Conservation (phyloP, 495 filamentous ascomycete genomes). For the Penicillium riverlandense region DNA sequence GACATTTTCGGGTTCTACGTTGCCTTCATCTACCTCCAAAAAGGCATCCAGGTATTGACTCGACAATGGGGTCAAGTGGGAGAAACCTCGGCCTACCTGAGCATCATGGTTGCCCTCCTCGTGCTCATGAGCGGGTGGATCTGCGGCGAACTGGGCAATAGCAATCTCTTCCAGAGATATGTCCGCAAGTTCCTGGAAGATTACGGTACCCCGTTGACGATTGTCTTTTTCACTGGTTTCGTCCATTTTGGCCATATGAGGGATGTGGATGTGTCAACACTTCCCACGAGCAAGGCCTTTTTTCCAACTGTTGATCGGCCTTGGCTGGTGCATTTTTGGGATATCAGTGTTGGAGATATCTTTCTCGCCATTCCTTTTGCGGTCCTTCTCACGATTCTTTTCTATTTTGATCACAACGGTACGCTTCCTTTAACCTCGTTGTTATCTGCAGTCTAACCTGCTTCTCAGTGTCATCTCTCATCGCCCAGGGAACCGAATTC, state of each 20-base stretch:
- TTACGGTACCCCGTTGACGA: constrained; percentile 75
- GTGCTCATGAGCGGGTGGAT: constrained; percentile 66
- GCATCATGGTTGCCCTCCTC: constrained; percentile 63
- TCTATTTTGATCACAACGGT: constrained; percentile 93
- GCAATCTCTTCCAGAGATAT: constrained; percentile 61
- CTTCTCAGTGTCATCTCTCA: constrained; percentile 67
- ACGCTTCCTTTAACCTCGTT: constrained; percentile 5
- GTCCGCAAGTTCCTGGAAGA: constrained; percentile 75
- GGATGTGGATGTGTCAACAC: constrained; percentile 51
- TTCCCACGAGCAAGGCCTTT: constrained; percentile 73
- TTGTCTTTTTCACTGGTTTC: constrained; percentile 85
- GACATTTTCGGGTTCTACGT: constrained; percentile 89
- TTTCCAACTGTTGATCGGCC: constrained; percentile 68
- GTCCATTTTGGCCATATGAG: constrained; percentile 77
- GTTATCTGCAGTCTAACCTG: not conserved
- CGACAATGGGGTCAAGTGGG: constrained; percentile 47
- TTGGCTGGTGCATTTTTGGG: constrained; percentile 90
- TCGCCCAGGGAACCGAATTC: constrained; percentile 88
- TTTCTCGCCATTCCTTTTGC: constrained; percentile 89
- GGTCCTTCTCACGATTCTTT: constrained; percentile 75
- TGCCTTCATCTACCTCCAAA: constrained; percentile 79
- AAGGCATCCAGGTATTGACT: constrained; percentile 73
- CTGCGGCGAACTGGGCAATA: constrained; percentile 61
- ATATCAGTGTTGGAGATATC: constrained; percentile 63
- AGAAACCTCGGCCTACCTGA: constrained; percentile 64